Base-by-base conservation (phyloP, 2,329 filamentous ascomycete species). In the Incumbomyces delicatus region DNA sequence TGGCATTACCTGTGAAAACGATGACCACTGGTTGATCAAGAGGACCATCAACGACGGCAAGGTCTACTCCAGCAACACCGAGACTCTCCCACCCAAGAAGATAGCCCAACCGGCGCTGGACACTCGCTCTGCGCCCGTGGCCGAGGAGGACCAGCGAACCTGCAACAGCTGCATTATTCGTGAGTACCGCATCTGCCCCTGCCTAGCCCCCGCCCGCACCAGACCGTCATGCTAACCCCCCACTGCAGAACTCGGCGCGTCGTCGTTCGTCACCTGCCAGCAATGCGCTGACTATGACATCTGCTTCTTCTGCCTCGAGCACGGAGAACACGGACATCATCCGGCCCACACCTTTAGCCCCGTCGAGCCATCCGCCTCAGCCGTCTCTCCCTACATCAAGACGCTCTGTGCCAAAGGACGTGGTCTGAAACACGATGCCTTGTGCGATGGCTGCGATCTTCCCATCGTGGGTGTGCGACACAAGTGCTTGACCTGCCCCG, bases 401-500 rank as follows among this genome's bases (percentile, higher is more conserved):
- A 73, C 74, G 52, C 82, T 86, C 56, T 82, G 94, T 62, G 73
- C 74, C 31, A 78, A 90, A 31, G 90, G 92, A 55, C 85, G 90
- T 51, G 86, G 87, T 63, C 76, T 81, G 58, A 73, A 77, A 50
- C 92, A 98, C 69, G 81, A 85, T 50, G 92, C 94, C 51, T 81
- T 95, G 54, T 98, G 92, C 62, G 92, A 98, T 70, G 87, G 87
- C 34, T 98, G 94, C 64, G 86, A 96, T 58, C 83, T 81, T 75
- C 81, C 80, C 64, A 92, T 98, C 59, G 74, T 76, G 57, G 94
- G 92, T 57, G 76, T 95, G 48, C 90, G 92, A 57, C 84, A 96
- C 77, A 98, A 98, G 75, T 98, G 92, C 65, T 74, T 96, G 54
- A 83, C 87, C 63, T 98, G 92, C 72, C 92, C 94, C 36, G 92